Evolutionary conservation across 2,329 filamentous ascomycete species (phyloP), one percentile per base, ranked within the genome.

Genomic region (Botrytis deweyae): DNA sequence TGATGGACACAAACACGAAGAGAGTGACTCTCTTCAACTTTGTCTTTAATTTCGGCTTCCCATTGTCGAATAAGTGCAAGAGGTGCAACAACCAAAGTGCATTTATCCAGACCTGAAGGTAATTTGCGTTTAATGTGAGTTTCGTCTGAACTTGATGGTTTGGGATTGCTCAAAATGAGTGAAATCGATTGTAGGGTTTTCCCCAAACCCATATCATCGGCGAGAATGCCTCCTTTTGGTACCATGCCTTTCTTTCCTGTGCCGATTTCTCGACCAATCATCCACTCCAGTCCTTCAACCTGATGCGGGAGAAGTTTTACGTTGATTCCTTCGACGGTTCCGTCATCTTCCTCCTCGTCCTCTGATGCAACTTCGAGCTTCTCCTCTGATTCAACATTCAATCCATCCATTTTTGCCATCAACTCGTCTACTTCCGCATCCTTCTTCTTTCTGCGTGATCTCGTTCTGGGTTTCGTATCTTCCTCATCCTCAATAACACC

Each of bases 101-200:
- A 90, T 81, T 92, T 95, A 78, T 92, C 90, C 38, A 95, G 85
- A 12, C 87, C 86, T 10, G 89, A 87, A 29, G 90, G 89, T n/a
- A 92, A 86, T 81, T 91, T 93, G 80, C 91, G 91, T 84, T 91
- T 88, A 0, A 85, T 85, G 55, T 62, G 70, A 20, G 61, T 63
- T 88, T 85, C 8, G 86, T 85, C 86, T 62, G 88, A 87, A 74
- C 86, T 83, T 4, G 87, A 86, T 40, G 92, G 91, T 79, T 92
- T 93, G 29, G 90, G 88, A 79, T 98, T 97, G 72, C 88, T 92
- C 55, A 99, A 86, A 61, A 99, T 92, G 46, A 98, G 87, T 1
- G 95, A 91, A 73, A 99, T 93, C 1, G 95, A 94, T 83, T 99
- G 96, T 22, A 99, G 88, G 0, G 96, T 99, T 86, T 99, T 99